Base-by-base conservation (phyloP, 2,329 filamentous ascomycete genomes). In the Penicillium hordei region DNA sequence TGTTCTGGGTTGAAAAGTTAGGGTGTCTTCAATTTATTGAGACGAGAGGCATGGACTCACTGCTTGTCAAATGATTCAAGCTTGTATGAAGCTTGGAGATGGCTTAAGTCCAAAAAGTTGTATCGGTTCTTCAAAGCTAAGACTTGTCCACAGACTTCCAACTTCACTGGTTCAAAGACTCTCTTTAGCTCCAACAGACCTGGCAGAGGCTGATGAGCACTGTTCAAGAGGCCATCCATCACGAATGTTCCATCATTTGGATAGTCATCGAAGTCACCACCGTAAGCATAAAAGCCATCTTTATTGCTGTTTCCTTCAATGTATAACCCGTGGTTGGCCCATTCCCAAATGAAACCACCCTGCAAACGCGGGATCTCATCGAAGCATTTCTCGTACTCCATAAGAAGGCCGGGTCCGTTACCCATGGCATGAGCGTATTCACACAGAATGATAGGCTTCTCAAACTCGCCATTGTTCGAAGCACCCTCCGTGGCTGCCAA, bases 331-430 rank as follows among this genome's bases (percentile, higher is more conserved):
- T 86, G 84, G 72, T 86, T 87, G 0, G 83, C 83, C 85, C 85
- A 88, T 65, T 87, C 85, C 85, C 85, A 88, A 64, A 88, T 82
- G 60, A 82, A 86, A 0, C 87, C 88, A 12, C 88, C 88, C 66
- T 89, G 87, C 0, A 90, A 79, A 2, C 81, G 80, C 0, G 81
- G 81, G 58, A 88, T 77, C 29, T 79, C 78, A 33, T 83, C 81
- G 74, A 90, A 91, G 0, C 81, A 79, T 40, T 86, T 78, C 48
- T 88, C 79, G 59, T 91, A 91, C 59, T 90, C 88, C 59, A 87
- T 82, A 12, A 91, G 78, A 34, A 83, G 83, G 1, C 89, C 88
- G 0, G 89, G 89, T 0, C 87, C 88, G 65, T 90, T 91, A 6
- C 89, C 89, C 88, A 91, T 90, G 1, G 89, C 87, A 65, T 83